phyloP scores from a whole-genome alignment of 345 rosid genomes.

The Odontarrhena argentea region DNA sequence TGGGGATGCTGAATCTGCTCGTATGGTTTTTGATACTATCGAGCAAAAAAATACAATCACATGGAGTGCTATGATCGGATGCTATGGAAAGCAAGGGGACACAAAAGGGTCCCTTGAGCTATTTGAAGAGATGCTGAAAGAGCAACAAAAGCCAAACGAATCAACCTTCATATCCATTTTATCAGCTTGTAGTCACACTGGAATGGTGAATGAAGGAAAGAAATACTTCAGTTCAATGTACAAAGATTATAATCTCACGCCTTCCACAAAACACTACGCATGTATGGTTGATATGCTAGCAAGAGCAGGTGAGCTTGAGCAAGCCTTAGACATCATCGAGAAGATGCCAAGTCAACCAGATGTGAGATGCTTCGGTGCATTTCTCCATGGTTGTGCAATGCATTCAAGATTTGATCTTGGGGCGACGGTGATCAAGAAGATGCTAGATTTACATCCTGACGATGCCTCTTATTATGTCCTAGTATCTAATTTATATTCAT shows the following conservation, averaged over 20 bases:
- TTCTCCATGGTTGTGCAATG: constrained; percentile 87
- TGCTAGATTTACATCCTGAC: constrained; percentile 64
- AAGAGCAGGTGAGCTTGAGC: constrained; percentile 85
- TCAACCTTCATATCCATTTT: constrained; percentile 72
- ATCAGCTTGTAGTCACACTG: constrained; percentile 77
- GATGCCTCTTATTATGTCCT: constrained; percentile 83
- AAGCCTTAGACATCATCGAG: constrained; percentile 68
- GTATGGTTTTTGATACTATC: constrained; percentile 57
- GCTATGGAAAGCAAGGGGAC: constrained; percentile 70
- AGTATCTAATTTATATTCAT: constrained; percentile 73
- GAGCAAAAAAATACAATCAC: constrained; percentile 62
- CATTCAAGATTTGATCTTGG: constrained; percentile 88
- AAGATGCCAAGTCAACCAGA: constrained; percentile 73
- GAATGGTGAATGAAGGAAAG: constrained; percentile 82
- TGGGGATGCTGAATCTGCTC: constrained; percentile 70
- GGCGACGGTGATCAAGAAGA: constrained; percentile 61
- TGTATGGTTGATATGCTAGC: constrained; percentile 87
- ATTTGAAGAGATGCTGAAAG: constrained; percentile 62
- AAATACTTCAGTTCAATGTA: constrained; percentile 62
- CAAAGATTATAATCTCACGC: constrained; percentile 59
- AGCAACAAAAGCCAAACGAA: constrained; percentile 59
- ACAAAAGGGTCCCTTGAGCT: constrained; percentile 53
- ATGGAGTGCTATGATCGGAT: constrained; percentile 88
- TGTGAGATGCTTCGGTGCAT: constrained; percentile 63
- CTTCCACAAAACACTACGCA: constrained; percentile 72